A percentile compares a stretch with the other conserved stretches of the same genome.
Conservation (phyloP, 345 rosid species). For the Eucalyptus sp. region DNA sequence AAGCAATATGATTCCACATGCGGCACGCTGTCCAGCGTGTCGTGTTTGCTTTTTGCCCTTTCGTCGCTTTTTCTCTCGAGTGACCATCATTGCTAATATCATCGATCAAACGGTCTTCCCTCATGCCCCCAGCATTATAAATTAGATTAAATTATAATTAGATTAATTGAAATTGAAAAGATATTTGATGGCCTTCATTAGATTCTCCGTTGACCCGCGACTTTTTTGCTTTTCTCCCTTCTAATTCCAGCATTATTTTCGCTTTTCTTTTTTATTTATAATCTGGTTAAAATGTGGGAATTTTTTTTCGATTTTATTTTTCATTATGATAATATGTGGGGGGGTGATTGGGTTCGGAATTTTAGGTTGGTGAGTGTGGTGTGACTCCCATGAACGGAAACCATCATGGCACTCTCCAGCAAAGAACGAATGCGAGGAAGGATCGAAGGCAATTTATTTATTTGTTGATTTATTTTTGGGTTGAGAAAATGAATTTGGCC, state of each 20-base stretch:
- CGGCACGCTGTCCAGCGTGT: slow-evolving; percentile 8
- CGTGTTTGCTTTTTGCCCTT: background rate
- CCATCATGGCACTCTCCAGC: background rate
- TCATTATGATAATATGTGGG: background rate
- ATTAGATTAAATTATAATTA: background rate
- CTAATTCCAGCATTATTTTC: background rate
- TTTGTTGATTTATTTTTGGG: background rate
- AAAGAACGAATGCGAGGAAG: background rate
- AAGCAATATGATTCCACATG: slow-evolving; percentile 29
- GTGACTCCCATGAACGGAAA: background rate
- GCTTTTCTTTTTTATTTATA: background rate
- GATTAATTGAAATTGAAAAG: background rate
- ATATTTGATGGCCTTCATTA: background rate
- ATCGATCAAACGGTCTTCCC: background rate
- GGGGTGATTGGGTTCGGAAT: background rate
- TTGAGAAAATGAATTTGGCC: background rate
- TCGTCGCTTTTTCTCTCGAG: background rate
- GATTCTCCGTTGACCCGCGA: background rate
- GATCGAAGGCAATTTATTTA: background rate
- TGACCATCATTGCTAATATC: background rate
- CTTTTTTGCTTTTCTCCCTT: background rate
- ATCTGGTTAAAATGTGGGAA: background rate
- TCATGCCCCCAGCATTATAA: background rate
- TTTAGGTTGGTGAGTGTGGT: background rate
- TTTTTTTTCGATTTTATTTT: background rate